These are phyloP conservation scores for Raphidocelis subcapitata DNA, from an alignment of 139 green algal species.

Conservation along the genomic window DNA sequence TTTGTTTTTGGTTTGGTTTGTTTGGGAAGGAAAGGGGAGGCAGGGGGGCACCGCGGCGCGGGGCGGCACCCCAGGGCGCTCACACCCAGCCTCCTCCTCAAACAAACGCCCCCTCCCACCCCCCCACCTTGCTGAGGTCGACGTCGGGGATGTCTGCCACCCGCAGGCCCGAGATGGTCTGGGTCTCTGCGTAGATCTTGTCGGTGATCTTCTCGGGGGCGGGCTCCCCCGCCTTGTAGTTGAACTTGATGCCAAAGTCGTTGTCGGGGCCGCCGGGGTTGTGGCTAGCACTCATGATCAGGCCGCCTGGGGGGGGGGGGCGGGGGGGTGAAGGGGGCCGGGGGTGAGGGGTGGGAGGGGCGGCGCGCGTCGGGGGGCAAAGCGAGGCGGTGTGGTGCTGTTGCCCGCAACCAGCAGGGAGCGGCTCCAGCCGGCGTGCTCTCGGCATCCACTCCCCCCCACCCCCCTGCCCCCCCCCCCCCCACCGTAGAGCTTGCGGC, in stretches of 20 bases:
- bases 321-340: constrained; percentile 7
- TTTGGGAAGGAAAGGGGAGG: not conserved
- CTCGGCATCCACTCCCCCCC: not conserved
- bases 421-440: not conserved
- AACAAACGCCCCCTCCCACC: not conserved
- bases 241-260: constrained; percentile 99
- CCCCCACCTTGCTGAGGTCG: constrained; percentile 81
- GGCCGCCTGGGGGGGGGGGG: constrained; percentile 66
- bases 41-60: no score
- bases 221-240: constrained; percentile 90
- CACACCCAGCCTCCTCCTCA: no score
- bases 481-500: constrained; percentile 77
- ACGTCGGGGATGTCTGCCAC: constrained; percentile 93
- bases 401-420: no score
- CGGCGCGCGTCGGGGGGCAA: no score
- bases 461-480: not conserved
- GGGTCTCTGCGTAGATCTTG: constrained; percentile 93
- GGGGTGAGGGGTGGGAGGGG: constrained; percentile 5
- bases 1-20: not conserved
- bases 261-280: constrained; percentile 97
- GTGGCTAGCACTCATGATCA: constrained; percentile 98
- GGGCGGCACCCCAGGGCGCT: no score
- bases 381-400: no score
- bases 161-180: constrained; percentile 80
- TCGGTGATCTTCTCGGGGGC: constrained; percentile 98